Conservation (phyloP, 139 green algal genomes). For the Eudorina sp. region DNA sequence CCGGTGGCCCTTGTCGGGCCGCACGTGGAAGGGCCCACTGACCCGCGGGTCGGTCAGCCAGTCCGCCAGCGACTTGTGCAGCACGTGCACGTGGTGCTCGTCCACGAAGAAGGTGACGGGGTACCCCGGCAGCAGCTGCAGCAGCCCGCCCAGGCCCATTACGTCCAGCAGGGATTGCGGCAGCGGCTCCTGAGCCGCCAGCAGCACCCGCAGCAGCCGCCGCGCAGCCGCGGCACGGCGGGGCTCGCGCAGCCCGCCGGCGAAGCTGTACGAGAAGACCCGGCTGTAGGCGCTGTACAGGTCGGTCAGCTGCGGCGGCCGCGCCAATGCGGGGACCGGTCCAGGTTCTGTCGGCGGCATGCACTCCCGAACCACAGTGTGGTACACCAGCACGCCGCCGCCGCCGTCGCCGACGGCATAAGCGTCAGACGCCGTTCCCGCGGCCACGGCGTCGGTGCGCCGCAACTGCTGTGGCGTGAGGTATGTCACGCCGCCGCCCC, state of each 20-base stretch:
- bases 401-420: too few relatives aligned
- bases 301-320: not conserved
- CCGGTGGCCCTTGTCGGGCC: too few relatives aligned
- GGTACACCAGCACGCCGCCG: constrained; percentile 22
- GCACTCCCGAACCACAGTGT: not conserved
- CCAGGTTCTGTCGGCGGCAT: not conserved
- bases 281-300: not conserved
- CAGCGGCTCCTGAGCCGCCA: constrained; percentile 55
- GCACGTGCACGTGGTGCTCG: constrained; percentile 32
- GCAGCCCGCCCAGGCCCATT: constrained; percentile 25
- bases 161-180: constrained; percentile 23
- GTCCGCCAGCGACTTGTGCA: constrained; percentile 52
- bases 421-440: too few relatives aligned
- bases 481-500: too few relatives aligned
- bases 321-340: too few relatives aligned
- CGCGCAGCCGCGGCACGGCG: not conserved
- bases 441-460: not conserved
- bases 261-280: too few relatives aligned
- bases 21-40: too few relatives aligned
- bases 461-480: too few relatives aligned
- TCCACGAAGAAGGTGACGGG: too few relatives aligned
- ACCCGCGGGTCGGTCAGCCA: too few relatives aligned
- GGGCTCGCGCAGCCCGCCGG: too few relatives aligned
- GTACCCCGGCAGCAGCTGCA: constrained; percentile 37
- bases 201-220: constrained; percentile 36